Conservation (phyloP, 306 rosid species). For the Boehmeria nivea region DNA sequence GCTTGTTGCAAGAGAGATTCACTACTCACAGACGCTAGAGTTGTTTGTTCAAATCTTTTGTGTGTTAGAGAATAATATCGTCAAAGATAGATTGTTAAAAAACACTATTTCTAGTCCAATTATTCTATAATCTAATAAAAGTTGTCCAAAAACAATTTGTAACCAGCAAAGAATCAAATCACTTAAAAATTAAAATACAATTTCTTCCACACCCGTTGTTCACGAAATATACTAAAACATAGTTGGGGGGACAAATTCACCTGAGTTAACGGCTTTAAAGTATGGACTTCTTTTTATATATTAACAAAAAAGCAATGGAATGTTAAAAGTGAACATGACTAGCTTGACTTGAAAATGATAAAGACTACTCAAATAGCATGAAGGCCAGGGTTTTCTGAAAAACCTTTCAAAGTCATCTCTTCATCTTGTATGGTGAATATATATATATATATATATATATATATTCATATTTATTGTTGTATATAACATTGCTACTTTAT, state of each 20-base stretch:
- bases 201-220: conserved; percentile 6
- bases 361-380: conserved; percentile 14
- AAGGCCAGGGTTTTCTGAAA: conserved; percentile 6
- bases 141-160: background rate
- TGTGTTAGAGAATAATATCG: too few relatives aligned
- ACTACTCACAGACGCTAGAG: too few relatives aligned
- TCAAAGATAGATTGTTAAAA: too few relatives aligned
- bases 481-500: too few relatives aligned
- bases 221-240: conserved; percentile 14
- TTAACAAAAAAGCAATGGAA: conserved; percentile 5
- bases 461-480: too few relatives aligned
- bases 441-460: too few relatives aligned
- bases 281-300: background rate
- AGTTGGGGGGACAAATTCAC: conserved; percentile 40
- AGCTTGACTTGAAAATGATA: conserved; percentile 23
- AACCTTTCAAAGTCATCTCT: too few relatives aligned
- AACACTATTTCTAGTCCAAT: too few relatives aligned
- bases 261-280: conserved; percentile 35
- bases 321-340: conserved; percentile 27
- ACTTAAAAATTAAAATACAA: background rate
- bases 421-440: too few relatives aligned
- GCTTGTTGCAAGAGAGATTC: too few relatives aligned
- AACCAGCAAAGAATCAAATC: background rate
- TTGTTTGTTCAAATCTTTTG: too few relatives aligned
- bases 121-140: background rate